These are phyloP conservation scores for Phytophthora meadii DNA, from an alignment of 352 stramenopile species.

Conservation along the genomic window DNA sequence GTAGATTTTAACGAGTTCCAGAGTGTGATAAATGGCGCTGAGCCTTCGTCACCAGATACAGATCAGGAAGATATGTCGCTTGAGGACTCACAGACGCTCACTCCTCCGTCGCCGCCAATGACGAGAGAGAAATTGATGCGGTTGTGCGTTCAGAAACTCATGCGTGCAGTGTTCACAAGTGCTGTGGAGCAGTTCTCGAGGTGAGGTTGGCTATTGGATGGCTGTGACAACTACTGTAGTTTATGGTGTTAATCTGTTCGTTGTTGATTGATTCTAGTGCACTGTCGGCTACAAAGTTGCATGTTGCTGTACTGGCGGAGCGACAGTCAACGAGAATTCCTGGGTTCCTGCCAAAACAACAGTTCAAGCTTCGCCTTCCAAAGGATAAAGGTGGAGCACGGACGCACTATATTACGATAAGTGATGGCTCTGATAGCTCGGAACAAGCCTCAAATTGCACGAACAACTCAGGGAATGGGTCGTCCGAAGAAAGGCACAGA, in stretches of 20 bases:
- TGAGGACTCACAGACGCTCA: slow-evolving; percentile 11
- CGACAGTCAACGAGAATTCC: slow-evolving; percentile 34
- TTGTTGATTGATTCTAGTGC: slow-evolving; percentile 31
- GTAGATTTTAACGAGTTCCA: slow-evolving; percentile 49
- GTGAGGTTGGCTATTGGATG: slow-evolving; percentile 17
- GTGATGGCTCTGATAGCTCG: slow-evolving; percentile 10
- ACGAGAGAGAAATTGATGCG: slow-evolving; percentile 42
- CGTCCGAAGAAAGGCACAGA: neutral
- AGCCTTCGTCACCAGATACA: slow-evolving; percentile 7
- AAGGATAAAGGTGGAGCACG: slow-evolving; percentile 34
- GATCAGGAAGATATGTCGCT: slow-evolving; percentile 25
- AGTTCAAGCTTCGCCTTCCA: slow-evolving; percentile 61
- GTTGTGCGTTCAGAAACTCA: slow-evolving; percentile 72
- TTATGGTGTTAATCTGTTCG: neutral
- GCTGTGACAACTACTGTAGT: no score
- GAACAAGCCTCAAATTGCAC: slow-evolving; percentile 1
- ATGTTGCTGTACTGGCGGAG: slow-evolving; percentile 59
- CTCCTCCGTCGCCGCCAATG: slow-evolving; percentile 10
- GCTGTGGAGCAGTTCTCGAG: slow-evolving; percentile 46
- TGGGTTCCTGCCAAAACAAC: slow-evolving; percentile 70
- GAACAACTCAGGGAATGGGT: neutral
- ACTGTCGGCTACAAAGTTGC: slow-evolving; percentile 54
- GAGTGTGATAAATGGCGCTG: neutral
- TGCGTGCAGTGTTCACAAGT: slow-evolving; percentile 54
- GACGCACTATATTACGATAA: slow-evolving; percentile 37